These are phyloP conservation scores for Alternaria alternata DNA, from an alignment of 2,329 filamentous ascomycete genomes.

Conservation along the genomic window DNA sequence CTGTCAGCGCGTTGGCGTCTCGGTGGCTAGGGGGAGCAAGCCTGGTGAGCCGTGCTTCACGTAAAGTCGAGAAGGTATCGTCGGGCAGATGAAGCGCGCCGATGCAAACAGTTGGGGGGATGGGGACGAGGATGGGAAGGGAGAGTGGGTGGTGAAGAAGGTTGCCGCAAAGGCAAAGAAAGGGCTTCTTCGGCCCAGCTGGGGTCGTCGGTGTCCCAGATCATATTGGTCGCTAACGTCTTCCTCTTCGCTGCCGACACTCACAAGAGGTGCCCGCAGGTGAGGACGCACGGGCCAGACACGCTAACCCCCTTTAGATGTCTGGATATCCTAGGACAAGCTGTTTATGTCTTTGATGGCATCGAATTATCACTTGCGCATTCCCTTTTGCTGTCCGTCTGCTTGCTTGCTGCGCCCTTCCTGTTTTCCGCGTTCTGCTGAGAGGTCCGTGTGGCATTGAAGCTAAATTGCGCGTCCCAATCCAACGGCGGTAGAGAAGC, in stretches of 20 bases:
- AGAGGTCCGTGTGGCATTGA: constrained; percentile 18
- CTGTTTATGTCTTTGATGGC: not conserved
- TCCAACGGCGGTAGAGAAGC: constrained; percentile 20
- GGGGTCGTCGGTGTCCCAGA: constrained; percentile 18
- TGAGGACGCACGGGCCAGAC: constrained; percentile 11
- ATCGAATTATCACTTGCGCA: not conserved
- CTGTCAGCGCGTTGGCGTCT: constrained; percentile 19
- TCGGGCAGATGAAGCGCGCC: constrained; percentile 9
- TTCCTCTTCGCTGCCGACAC: constrained; percentile 15
- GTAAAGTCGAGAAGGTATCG: constrained; percentile 11
- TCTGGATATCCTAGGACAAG: not conserved
- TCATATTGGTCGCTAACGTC: constrained; percentile 23
- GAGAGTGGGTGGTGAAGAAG: constrained; percentile 12
- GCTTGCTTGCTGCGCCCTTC: not conserved
- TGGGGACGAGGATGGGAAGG: constrained; percentile 5
- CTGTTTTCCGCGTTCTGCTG: constrained; percentile 4
- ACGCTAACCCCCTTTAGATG: constrained; percentile 7
- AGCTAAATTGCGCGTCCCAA: constrained; percentile 21
- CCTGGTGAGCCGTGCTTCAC: constrained; percentile 8
- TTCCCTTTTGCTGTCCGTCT: not conserved
- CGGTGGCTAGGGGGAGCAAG: constrained; percentile 7
- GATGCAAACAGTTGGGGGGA: constrained; percentile 7
- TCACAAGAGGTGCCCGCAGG: constrained; percentile 8
- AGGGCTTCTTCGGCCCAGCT: constrained; percentile 19
- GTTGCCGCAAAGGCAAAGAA: constrained; percentile 18